Conservation (phyloP, 2,329 filamentous ascomycete genomes). For the Fusarium scirpi region DNA sequence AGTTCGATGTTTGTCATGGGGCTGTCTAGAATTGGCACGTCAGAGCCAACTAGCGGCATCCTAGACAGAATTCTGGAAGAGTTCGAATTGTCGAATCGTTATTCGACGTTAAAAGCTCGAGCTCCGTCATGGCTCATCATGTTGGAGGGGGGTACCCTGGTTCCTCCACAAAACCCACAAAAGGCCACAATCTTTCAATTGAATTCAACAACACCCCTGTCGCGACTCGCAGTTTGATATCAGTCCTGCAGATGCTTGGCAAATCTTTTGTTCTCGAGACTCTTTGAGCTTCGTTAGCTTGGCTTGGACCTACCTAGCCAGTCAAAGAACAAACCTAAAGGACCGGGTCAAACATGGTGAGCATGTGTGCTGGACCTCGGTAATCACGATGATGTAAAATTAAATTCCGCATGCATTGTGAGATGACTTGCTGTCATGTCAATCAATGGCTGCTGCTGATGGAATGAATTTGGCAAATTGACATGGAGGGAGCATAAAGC, state of each 20-base stretch:
- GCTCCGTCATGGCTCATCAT: conserved; percentile 38
- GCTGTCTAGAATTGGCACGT: conserved; percentile 42
- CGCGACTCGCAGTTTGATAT: conserved; percentile 27
- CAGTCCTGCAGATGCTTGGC: conserved; percentile 36
- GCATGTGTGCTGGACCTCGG: background rate
- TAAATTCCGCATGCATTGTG: conserved; percentile 5
- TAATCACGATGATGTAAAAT: background rate
- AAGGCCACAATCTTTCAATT: conserved; percentile 34
- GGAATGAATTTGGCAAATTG: conserved; percentile 8
- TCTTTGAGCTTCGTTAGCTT: conserved; percentile 15
- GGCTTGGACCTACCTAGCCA: background rate
- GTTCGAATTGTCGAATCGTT: conserved; percentile 49
- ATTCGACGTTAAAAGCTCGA: conserved; percentile 33
- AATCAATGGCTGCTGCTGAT: conserved; percentile 1
- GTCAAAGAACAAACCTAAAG: background rate
- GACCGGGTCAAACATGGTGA: background rate
- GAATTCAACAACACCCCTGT: conserved; percentile 27
- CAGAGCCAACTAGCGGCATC: conserved; percentile 43
- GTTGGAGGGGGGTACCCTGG: conserved; percentile 33
- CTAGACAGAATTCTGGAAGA: conserved; percentile 47
- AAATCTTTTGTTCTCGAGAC: conserved; percentile 20
- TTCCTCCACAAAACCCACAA: conserved; percentile 39
- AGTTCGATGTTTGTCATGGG: conserved; percentile 44
- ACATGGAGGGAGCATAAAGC: conserved; percentile 16
- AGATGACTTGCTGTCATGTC: background rate